Conservation (phyloP, 108 stramenopile genomes). For the Chaetoceros tenuissimus region DNA sequence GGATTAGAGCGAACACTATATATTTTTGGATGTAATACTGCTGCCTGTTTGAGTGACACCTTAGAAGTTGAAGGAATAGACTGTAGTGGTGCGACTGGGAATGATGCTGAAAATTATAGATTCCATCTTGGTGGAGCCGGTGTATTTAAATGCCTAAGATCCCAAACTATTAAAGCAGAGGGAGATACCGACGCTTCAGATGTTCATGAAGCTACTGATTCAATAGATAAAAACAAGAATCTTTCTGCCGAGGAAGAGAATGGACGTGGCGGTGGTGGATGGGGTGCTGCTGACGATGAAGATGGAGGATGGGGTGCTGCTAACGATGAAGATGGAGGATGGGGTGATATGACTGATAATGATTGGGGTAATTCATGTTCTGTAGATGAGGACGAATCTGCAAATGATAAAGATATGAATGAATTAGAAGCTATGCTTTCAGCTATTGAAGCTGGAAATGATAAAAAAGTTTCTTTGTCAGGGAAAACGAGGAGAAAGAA, state of each 20-base stretch:
- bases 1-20: conserved; percentile 28
- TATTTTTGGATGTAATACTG: conserved; percentile 46
- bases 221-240: conserved; percentile 11
- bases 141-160: conserved; percentile 33
- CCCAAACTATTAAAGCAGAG: conserved; percentile 9
- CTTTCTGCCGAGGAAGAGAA: conserved; percentile 17
- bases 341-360: conserved; percentile 19
- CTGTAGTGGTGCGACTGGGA: neutral
- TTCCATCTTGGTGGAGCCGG: conserved; percentile 36
- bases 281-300: conserved; percentile 17
- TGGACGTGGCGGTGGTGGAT: neutral
- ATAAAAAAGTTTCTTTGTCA: neutral
- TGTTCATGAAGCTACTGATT: conserved; percentile 7
- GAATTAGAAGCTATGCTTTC: conserved; percentile 58
- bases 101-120: conserved; percentile 15
- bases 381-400: conserved; percentile 14
- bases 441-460: conserved; percentile 11
- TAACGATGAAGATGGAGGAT: neutral
- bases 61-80: conserved; percentile 9
- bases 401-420: conserved; percentile 24
- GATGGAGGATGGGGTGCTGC: conserved; percentile 7
- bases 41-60: conserved; percentile 25
- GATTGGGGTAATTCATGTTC: conserved; percentile 51
- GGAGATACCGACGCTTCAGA: neutral
- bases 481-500: conserved; percentile 5